phyloP scores from a whole-genome alignment of 208 protist genomes.

The Crithidia thermophila region DNA sequence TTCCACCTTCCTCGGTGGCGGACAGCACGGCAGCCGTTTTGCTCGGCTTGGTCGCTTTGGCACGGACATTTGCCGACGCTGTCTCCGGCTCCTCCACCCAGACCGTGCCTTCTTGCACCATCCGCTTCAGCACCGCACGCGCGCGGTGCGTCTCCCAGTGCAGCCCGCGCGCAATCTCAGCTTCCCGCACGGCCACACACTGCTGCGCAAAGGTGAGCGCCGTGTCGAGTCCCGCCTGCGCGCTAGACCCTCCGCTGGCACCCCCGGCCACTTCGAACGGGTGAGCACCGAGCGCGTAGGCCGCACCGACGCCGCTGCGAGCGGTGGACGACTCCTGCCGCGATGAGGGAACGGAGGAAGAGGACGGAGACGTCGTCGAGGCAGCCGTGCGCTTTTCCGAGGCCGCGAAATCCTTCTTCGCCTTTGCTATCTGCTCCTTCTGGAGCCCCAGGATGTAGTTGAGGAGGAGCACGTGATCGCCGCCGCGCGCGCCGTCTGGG shows the following conservation, averaged over 20 bases:
- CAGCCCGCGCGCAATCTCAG: constrained; percentile 45
- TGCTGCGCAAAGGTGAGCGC: constrained; percentile 42
- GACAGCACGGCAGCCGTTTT: constrained; percentile 13
- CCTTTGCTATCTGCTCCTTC: constrained; percentile 42
- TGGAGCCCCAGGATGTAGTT: constrained; percentile 59
- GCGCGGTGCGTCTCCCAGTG: constrained; percentile 72
- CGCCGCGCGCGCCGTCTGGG: constrained; percentile 57
- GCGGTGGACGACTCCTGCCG: not conserved
- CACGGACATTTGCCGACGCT: not conserved
- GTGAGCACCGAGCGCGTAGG: constrained; percentile 56
- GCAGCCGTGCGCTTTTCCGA: not conserved
- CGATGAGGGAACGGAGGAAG: not conserved
- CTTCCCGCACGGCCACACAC: constrained; percentile 57
- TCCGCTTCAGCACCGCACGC: constrained; percentile 53
- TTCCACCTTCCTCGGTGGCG: constrained; percentile 16
- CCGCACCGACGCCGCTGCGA: constrained; percentile 41
- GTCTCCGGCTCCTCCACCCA: constrained; percentile 66
- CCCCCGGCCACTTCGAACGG: constrained; percentile 29
- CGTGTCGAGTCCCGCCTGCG: no score
- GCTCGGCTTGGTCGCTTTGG: not conserved
- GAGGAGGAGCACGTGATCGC: constrained; percentile 66
- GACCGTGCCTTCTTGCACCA: constrained; percentile 81
- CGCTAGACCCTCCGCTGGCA: no score
- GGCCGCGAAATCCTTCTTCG: constrained; percentile 13
- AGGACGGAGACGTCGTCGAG: not conserved